These are phyloP conservation scores for Aspergillus sp. DNA, from an alignment of 2,329 filamentous ascomycete genomes.

Conservation along the genomic window DNA sequence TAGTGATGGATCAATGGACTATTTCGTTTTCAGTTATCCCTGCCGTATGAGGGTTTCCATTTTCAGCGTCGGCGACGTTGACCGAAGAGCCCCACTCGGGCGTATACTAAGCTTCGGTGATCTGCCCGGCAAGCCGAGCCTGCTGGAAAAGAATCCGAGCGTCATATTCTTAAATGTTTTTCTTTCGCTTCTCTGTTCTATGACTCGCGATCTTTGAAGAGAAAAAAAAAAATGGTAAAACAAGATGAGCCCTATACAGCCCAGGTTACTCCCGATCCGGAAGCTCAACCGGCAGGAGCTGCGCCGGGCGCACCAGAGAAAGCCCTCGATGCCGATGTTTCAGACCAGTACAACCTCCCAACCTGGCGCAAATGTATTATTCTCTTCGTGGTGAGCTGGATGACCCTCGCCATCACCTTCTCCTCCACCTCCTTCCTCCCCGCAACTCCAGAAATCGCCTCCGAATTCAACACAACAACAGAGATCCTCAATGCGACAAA, in stretches of 20 bases:
- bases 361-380: constrained; percentile 37
- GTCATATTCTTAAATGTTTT: neutral
- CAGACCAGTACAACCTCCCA: constrained; percentile 17
- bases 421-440: constrained; percentile 38
- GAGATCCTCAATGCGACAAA: constrained; percentile 33
- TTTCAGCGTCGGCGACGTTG: neutral
- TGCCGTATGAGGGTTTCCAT: too few species aligned
- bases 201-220: neutral
- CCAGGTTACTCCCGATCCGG: neutral
- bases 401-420: constrained; percentile 36
- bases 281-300: neutral
- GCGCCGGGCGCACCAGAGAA: neutral
- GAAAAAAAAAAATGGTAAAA: neutral
- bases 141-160: neutral
- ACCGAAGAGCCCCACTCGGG: neutral
- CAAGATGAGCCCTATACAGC: too few species aligned
- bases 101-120: neutral
- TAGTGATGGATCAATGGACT: neutral
- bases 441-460: constrained; percentile 35
- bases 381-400: constrained; percentile 37
- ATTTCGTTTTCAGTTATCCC: neutral
- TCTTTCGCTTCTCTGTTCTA: neutral
- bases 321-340: neutral
- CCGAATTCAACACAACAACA: constrained; percentile 29
- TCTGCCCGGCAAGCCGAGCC: neutral